Conservation (phyloP, 805 yeast species). For the Wickerhamomyces bisporus region DNA sequence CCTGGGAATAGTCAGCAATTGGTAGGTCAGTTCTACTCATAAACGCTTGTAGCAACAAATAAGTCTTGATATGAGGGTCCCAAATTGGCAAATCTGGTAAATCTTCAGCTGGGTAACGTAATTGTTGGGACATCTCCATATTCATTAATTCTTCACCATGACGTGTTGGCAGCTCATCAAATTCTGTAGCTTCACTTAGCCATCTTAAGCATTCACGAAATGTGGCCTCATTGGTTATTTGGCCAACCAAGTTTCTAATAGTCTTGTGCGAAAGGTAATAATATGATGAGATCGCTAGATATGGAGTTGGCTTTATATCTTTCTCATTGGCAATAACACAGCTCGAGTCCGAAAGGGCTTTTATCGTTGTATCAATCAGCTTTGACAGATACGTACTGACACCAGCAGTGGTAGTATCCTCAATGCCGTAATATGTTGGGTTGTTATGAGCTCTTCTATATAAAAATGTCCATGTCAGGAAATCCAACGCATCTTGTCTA, state of each 20-base stretch:
- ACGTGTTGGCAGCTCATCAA: slow-evolving; percentile 75
- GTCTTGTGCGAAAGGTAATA: slow-evolving; percentile 92
- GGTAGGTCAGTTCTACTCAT: slow-evolving; percentile 85
- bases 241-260: slow-evolving; percentile 59
- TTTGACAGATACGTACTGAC: slow-evolving; percentile 71
- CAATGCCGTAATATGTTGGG: slow-evolving; percentile 87
- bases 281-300: slow-evolving; percentile 79
- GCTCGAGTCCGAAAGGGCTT: slow-evolving; percentile 61
- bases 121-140: slow-evolving; percentile 70
- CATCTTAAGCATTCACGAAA: slow-evolving; percentile 81
- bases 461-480: slow-evolving; percentile 95
- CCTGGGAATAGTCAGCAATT: slow-evolving; percentile 92
- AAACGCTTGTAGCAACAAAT: slow-evolving; percentile 81
- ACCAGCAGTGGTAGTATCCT: slow-evolving; percentile 68
- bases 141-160: slow-evolving; percentile 63
- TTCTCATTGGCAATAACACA: slow-evolving; percentile 56
- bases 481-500: slow-evolving; percentile 88
- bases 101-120: slow-evolving; percentile 63
- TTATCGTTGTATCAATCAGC: slow-evolving; percentile 65
- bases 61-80: slow-evolving; percentile 77
- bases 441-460: slow-evolving; percentile 89
- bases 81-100: slow-evolving; percentile 70
- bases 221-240: slow-evolving; percentile 38
- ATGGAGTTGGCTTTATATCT: slow-evolving; percentile 62
- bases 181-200: slow-evolving; percentile 85